Percentiles rank a stretch among this genome's conserved stretches.
Evolutionary conservation across 257 asterid species (phyloP).

Genomic region (Rehmannia glutinosa): DNA sequence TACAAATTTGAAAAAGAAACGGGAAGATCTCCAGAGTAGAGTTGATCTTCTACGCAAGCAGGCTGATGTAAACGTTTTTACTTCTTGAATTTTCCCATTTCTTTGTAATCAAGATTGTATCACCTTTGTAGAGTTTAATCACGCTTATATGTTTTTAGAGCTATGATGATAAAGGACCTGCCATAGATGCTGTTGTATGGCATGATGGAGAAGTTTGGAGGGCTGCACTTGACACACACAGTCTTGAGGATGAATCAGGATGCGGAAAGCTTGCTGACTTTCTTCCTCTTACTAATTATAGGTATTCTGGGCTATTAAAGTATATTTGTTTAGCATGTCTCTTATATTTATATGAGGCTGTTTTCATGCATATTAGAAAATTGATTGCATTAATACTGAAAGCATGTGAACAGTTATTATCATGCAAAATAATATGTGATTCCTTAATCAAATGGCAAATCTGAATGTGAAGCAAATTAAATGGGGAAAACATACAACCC

Average conservation of each 20-base stretch:
- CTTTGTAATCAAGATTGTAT: conserved; percentile 16
- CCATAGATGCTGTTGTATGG: conserved; percentile 98
- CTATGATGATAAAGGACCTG: conserved; percentile 94
- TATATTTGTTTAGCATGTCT: conserved; percentile 1
- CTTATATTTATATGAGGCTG: conserved; percentile 9
- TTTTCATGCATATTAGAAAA: conserved; percentile 5
- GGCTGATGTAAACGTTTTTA: conserved; percentile 55
- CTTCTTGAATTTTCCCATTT: background rate
- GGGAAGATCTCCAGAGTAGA: conserved; percentile 87
- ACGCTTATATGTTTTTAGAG: conserved; percentile 36
- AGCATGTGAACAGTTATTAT: background rate
- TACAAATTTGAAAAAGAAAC: conserved; percentile 53
- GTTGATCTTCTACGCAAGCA: conserved; percentile 90
- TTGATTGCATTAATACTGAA: background rate
- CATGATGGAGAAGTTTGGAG: conserved; percentile 96
- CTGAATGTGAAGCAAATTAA: background rate
- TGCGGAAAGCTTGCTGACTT: conserved; percentile 82
- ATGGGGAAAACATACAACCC: background rate
- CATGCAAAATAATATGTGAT: background rate
- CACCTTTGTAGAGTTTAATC: conserved; percentile 20
- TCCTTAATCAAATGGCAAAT: background rate
- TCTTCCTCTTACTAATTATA: conserved; percentile 87
- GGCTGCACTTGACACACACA: conserved; percentile 94
- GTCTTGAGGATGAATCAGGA: conserved; percentile 78
- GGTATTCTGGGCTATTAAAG: conserved; percentile 39